Evolutionary conservation across 73 alveolate species (phyloP), one percentile per base, ranked within the genome.

Genomic region (Paramecium primaurelia): DNA sequence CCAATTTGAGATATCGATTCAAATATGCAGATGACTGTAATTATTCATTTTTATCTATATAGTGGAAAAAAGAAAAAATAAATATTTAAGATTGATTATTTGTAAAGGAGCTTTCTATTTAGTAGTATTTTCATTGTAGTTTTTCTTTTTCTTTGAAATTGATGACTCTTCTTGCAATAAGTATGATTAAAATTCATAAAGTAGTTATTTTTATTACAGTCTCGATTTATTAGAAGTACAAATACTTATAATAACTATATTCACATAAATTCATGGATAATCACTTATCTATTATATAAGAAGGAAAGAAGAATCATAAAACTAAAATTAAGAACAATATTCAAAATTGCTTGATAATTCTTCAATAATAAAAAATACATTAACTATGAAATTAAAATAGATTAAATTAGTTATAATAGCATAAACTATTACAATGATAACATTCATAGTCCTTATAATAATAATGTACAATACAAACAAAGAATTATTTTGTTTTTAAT

Each of bases 1-100:
- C 84, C 10, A 64, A 64, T 64, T 64, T 64, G 84, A 64, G 84
- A 64, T 64, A 64, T 64, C 84, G 84, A 28, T 64, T 64, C 26
- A 64, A 64, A 64, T 64, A 64, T 64, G 25, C 84, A 64, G 84
- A 64, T 3, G 84, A 64, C 47, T 11, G 84, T 64, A 64, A 9
- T 64, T 64, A 64, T 28, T 64, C 25, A 64, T 11, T 12, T 32
- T 64, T 14, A 64, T 28, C 84, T 28, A 64, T 64, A 8, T 64
- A 64, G 84, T 28, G 12, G 45, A 64, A 64, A 64, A 64, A 34
- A 64, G 84, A 64, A 64, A 64, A 64, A 64, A 28, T 8, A 28
- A 14, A 34, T 64, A 64, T n/a, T 12, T 28, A n/a, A 64, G 47
- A 64, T 64, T 64, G 30, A 14, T 64, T 9, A 28, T 64, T 20